A percentile compares a stretch with the other conserved stretches of the same genome.
Evolutionary conservation across 371 early-diverging fungal genomes (phyloP).

Genomic region (Apophysomyces trapeziformis): DNA sequence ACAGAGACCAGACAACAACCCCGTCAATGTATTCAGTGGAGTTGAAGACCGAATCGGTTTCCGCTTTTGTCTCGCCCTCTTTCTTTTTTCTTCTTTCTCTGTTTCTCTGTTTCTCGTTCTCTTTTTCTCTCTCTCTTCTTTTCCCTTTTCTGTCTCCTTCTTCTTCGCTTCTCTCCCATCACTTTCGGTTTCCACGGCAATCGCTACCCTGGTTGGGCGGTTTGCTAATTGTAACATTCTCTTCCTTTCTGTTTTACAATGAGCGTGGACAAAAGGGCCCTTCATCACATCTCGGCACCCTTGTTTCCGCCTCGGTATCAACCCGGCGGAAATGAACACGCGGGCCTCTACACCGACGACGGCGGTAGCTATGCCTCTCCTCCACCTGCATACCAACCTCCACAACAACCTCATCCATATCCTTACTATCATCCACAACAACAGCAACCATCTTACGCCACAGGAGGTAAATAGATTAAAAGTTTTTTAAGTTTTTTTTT

Average conservation of each 20-base stretch:
- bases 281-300: constrained; percentile 13
- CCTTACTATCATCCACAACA: constrained; percentile 10
- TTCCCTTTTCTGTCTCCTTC: background rate
- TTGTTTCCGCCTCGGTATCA: background rate
- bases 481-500: no score
- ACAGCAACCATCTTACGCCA: constrained; percentile 11
- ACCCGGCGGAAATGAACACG: background rate
- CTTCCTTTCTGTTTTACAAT: background rate
- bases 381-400: constrained; percentile 28
- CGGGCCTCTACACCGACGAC: constrained; percentile 5
- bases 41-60: no score
- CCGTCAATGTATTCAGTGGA: no score
- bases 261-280: constrained; percentile 8
- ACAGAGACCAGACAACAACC: no score
- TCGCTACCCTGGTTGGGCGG: constrained; percentile 3
- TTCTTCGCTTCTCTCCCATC: background rate
- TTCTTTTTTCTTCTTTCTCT: no score
- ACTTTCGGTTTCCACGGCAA: background rate
- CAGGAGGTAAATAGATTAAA: constrained; percentile 10
- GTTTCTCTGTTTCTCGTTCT: no score
- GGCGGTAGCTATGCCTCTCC: constrained; percentile 11
- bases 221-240: background rate
- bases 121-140: no score
- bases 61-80: no score
- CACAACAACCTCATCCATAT: constrained; percentile 5